phyloP scores from a whole-genome alignment of 208 protist genomes.

The Crithidia mellificae region DNA sequence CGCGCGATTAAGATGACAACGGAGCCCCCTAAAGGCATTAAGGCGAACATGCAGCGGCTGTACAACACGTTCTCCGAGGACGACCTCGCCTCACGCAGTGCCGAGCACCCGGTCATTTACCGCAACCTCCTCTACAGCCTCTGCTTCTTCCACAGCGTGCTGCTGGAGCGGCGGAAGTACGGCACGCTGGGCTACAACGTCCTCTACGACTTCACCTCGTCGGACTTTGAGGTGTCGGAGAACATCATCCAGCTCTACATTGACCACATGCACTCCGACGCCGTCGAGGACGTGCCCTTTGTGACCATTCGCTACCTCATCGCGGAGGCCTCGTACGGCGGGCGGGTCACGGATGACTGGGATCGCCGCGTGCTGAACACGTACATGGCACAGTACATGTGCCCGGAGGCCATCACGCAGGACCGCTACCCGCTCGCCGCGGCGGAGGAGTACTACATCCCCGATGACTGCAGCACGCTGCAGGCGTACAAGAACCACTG shows the following conservation, averaged over 20 bases:
- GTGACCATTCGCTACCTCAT: slow-evolving; percentile 98
- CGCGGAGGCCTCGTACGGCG: slow-evolving; percentile 98
- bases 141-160: slow-evolving; percentile 98
- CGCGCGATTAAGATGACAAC: slow-evolving; percentile 98
- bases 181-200: slow-evolving; percentile 98
- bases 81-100: slow-evolving; percentile 80
- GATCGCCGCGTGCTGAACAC: slow-evolving; percentile 96
- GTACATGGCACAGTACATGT: slow-evolving; percentile 97
- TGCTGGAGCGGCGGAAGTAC: slow-evolving; percentile 99
- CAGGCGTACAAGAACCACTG: slow-evolving; percentile 94
- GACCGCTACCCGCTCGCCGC: slow-evolving; percentile 88
- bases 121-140: slow-evolving; percentile 96
- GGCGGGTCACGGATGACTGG: slow-evolving; percentile 98
- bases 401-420: slow-evolving; percentile 69
- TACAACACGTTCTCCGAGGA: slow-evolving; percentile 94
- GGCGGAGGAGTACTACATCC: slow-evolving; percentile 89
- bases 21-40: slow-evolving; percentile 98
- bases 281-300: slow-evolving; percentile 93
- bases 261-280: slow-evolving; percentile 69
- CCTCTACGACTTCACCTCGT: slow-evolving; percentile 98
- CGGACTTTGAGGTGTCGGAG: slow-evolving; percentile 96
- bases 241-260: slow-evolving; percentile 93
- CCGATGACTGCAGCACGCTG: slow-evolving; percentile 88
- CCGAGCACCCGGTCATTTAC: slow-evolving; percentile 87
- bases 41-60: slow-evolving; percentile 96